phyloP scores from a whole-genome alignment of 208 protist genomes.

The Leishmania aethiopica region DNA sequence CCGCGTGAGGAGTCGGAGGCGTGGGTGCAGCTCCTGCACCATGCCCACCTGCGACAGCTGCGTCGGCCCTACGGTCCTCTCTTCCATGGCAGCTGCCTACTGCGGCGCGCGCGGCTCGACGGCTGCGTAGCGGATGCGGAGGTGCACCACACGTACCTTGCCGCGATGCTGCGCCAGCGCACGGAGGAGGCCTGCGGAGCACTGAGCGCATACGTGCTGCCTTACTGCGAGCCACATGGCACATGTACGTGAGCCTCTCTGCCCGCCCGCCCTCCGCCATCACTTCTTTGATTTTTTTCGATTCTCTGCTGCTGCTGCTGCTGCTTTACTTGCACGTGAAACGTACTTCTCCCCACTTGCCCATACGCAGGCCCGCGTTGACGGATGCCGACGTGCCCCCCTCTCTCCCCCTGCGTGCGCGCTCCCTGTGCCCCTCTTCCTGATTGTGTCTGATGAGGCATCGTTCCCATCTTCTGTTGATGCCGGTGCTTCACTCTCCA shows the following conservation, averaged over 20 bases:
- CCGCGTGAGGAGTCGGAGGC: conserved; percentile 5
- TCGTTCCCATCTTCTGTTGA: neutral
- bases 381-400: neutral
- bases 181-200: neutral
- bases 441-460: neutral
- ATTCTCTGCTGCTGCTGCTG: neutral
- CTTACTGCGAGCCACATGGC: neutral
- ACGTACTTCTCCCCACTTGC: neutral
- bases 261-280: neutral
- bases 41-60: conserved; percentile 2
- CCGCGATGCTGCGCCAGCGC: conserved; percentile 5
- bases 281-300: too few species aligned
- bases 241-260: neutral
- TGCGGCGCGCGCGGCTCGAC: neutral
- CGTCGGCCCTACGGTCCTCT: conserved; percentile 25
- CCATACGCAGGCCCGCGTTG: neutral
- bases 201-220: neutral
- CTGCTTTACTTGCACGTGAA: neutral
- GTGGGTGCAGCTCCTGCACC: conserved; percentile 13
- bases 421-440: neutral
- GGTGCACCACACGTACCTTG: conserved; percentile 16
- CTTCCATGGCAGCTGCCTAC: neutral
- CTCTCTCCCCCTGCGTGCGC: too few species aligned
- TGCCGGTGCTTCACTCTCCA: neutral
- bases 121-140: conserved; percentile 8